These are phyloP conservation scores for Exophiala alcalophila DNA, from an alignment of 2,329 filamentous ascomycete species.

Conservation along the genomic window DNA sequence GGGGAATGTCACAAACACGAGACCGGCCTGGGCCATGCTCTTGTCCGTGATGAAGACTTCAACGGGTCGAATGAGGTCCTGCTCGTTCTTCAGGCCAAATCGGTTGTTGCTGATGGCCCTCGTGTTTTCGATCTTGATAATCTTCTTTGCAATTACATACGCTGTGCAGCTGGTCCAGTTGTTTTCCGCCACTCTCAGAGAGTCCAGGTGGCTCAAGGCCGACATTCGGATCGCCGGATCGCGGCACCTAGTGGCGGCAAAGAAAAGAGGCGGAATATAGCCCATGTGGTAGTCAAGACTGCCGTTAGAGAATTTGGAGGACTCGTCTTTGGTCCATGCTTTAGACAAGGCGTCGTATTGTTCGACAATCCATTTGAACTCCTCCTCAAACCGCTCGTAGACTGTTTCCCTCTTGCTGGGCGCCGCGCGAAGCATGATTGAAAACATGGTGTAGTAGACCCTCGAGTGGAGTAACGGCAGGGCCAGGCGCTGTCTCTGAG, in stretches of 20 bases:
- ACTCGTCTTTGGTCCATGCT: constrained; percentile 8
- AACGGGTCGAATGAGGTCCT: constrained; percentile 18
- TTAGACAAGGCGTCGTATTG: constrained; percentile 14
- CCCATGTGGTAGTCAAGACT: constrained; percentile 20
- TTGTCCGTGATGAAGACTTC: constrained; percentile 20
- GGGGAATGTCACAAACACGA: constrained; percentile 13
- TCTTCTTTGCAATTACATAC: constrained; percentile 20
- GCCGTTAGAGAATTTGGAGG: constrained; percentile 9
- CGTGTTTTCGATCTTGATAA: constrained; percentile 19
- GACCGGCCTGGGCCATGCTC: constrained; percentile 7
- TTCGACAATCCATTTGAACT: constrained; percentile 21
- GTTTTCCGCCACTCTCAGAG: constrained; percentile 13
- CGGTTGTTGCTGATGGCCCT: constrained; percentile 10
- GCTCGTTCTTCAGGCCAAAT: constrained; percentile 8
- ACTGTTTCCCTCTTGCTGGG: constrained; percentile 9
- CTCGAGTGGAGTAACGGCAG: constrained; percentile 8
- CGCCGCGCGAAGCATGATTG: constrained; percentile 18
- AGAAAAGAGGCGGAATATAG: constrained; percentile 26
- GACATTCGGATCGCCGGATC: constrained; percentile 14
- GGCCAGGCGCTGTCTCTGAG: constrained; percentile 5
- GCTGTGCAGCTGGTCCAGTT: constrained; percentile 27
- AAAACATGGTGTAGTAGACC: constrained; percentile 21
- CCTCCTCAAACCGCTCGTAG: constrained; percentile 14
- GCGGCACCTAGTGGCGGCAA: constrained; percentile 24
- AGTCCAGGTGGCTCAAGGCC: constrained; percentile 13